Percentiles rank a stretch among this genome's conserved stretches.
Evolutionary conservation across 306 rosid species (phyloP).

Genomic region (Malus sylvestris): DNA sequence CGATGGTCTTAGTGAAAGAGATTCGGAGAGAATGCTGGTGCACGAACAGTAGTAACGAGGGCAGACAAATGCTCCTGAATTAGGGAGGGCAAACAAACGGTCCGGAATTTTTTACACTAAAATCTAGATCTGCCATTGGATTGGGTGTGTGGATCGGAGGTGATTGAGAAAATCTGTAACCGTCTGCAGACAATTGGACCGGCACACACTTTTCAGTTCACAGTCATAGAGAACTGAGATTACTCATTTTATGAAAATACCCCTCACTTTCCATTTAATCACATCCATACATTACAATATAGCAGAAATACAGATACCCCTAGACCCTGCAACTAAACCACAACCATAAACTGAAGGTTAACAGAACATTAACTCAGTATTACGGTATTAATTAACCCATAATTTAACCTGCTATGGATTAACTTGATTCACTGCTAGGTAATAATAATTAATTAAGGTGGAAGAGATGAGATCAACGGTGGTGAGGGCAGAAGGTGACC

Average conservation of each 20-base stretch:
- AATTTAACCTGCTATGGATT: too few relatives aligned
- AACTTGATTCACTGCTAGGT: not conserved
- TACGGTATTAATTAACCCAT: not conserved
- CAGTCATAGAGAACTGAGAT: not conserved
- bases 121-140: too few relatives aligned
- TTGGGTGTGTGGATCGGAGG: too few relatives aligned
- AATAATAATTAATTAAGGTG: not conserved
- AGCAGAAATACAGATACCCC: not conserved
- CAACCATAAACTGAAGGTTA: not conserved
- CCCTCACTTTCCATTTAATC: not conserved
- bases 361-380: not conserved
- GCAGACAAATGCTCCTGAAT: too few relatives aligned
- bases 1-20: fast-evolving
- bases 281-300: not conserved
- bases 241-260: not conserved
- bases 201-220: not conserved
- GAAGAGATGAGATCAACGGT: slow-evolving; percentile 11
- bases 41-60: too few relatives aligned
- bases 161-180: too few relatives aligned
- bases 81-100: too few relatives aligned
- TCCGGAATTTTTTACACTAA: too few relatives aligned
- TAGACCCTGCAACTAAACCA: not conserved
- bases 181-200: not conserved
- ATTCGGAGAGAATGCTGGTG: too few relatives aligned
- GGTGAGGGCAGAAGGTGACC: slow-evolving; percentile 79